A percentile compares a stretch with the other conserved stretches of the same genome.
These are phyloP conservation scores for Fusarium xyrophilum DNA, from an alignment of 2,329 filamentous ascomycete species.

Conservation along the genomic window DNA sequence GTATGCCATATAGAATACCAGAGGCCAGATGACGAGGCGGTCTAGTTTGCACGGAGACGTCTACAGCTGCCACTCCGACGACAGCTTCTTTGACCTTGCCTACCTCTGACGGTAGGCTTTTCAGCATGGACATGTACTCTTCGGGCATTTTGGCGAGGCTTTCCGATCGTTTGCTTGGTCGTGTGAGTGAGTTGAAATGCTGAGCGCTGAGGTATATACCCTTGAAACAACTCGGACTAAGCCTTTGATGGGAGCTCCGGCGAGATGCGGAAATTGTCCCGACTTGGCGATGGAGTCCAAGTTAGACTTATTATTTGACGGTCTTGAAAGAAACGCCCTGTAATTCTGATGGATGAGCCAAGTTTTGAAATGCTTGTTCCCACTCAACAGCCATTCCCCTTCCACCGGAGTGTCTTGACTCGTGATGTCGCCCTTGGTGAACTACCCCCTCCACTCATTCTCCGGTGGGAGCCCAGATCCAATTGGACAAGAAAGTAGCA, in stretches of 20 bases:
- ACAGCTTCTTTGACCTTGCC: not conserved
- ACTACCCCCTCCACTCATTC: too few relatives aligned
- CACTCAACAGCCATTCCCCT: fast-evolving
- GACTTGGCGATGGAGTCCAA: too few relatives aligned
- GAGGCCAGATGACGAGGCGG: conserved; percentile 19
- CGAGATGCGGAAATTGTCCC: not conserved
- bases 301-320: too few relatives aligned
- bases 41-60: not conserved
- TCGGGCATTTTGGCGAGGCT: not conserved
- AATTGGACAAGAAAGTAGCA: not conserved
- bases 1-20: conserved; percentile 24
- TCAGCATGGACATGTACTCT: conserved; percentile 13
- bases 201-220: not conserved
- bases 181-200: not conserved
- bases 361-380: fast-evolving
- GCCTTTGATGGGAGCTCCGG: not conserved
- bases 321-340: fast-evolving
- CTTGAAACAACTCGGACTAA: not conserved
- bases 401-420: not conserved
- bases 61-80: conserved; percentile 2
- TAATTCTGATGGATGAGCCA: too few relatives aligned
- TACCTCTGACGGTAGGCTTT: not conserved
- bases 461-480: not conserved
- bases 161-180: too few relatives aligned
- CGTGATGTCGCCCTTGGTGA: not conserved